phyloP scores from a whole-genome alignment of 495 filamentous ascomycete genomes.

The Tuber borchii region DNA sequence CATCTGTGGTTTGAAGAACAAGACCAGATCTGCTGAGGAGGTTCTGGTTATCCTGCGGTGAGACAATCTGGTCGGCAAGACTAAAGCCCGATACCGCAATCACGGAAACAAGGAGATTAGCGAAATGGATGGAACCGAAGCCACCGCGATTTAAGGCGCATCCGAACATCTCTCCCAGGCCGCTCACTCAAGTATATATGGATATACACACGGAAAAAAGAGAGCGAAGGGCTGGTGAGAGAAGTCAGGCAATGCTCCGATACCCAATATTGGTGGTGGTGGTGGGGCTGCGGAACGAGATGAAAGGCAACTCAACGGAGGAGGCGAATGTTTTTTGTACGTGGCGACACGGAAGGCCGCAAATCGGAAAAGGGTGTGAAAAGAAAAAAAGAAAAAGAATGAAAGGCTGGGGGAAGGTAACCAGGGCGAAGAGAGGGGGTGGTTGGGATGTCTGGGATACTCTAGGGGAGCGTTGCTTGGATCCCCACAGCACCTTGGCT shows the following conservation, averaged over 20 bases:
- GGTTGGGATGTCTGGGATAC: neutral
- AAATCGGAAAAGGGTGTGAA: neutral
- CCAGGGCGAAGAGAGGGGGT: neutral
- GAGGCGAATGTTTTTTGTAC: neutral
- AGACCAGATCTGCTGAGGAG: constrained; percentile 1
- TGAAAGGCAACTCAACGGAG: neutral
- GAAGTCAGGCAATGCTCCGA: neutral
- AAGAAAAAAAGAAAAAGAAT: neutral
- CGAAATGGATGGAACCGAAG: neutral
- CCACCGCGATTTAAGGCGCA: neutral
- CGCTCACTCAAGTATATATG: neutral
- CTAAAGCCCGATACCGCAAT: neutral
- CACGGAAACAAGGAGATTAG: neutral
- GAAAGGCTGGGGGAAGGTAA: neutral
- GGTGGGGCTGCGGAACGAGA: neutral
- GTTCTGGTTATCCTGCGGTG: neutral
- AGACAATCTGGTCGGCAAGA: constrained; percentile 3
- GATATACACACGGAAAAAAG: neutral
- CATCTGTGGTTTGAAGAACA: neutral
- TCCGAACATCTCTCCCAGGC: neutral
- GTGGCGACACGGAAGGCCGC: neutral
- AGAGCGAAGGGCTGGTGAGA: neutral
- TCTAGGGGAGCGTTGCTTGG: neutral
- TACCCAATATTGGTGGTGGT: neutral
- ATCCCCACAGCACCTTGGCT: neutral